Conservation (phyloP, 2,329 filamentous ascomycete genomes). For the Fusarium succisae region DNA sequence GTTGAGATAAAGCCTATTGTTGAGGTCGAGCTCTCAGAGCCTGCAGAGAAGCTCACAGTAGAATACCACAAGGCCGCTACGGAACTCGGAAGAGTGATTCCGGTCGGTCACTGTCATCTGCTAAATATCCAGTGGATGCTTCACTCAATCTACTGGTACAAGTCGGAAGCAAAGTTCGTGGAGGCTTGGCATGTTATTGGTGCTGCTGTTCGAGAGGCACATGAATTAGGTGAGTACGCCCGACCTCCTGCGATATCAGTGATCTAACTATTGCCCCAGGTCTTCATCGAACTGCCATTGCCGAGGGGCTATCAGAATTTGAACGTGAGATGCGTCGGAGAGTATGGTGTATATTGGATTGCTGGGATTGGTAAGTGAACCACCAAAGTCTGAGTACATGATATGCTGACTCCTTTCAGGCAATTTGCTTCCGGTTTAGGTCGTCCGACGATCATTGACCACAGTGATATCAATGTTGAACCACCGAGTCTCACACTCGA, state of each 20-base stretch:
- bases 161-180: constrained; percentile 46
- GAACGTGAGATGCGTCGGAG: constrained; percentile 49
- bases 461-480: constrained; percentile 44
- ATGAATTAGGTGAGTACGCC: constrained; percentile 42
- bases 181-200: constrained; percentile 50
- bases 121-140: constrained; percentile 48
- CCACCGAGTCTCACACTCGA: constrained; percentile 48
- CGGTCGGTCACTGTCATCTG: constrained; percentile 45
- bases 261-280: constrained; percentile 27
- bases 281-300: constrained; percentile 42
- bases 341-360: constrained; percentile 49
- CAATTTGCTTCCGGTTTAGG: constrained; percentile 48
- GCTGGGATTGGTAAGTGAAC: constrained; percentile 48
- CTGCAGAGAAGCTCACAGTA: constrained; percentile 41
- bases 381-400: too few relatives aligned
- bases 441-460: constrained; percentile 48
- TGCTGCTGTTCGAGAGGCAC: constrained; percentile 47
- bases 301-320: constrained; percentile 43
- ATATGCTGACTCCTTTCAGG: constrained; percentile 34
- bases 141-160: constrained; percentile 50
- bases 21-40: constrained; percentile 42
- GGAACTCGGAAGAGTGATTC: constrained; percentile 46
- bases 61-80: constrained; percentile 45
- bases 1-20: constrained; percentile 43
- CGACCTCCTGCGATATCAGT: too few relatives aligned